Percentiles rank a stretch among this genome's conserved stretches.
These are phyloP conservation scores for Plasmodium ovale DNA, from an alignment of 169 alveolate species.

Conservation along the genomic window DNA sequence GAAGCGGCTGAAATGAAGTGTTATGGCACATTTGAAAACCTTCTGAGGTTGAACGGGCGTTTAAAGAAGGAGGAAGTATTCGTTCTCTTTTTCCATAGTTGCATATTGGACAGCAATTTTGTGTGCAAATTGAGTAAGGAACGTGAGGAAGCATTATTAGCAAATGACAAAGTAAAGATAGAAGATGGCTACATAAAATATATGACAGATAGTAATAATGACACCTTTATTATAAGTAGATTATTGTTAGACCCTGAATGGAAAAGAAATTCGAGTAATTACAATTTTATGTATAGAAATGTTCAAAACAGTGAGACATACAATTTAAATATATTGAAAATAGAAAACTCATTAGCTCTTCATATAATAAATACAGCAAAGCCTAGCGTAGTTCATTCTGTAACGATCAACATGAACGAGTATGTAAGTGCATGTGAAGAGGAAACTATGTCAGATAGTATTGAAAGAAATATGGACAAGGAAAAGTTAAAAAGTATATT, in stretches of 20 bases:
- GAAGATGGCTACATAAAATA: conserved; percentile 50
- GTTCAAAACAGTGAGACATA: conserved; percentile 23
- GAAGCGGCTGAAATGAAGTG: conserved; percentile 30
- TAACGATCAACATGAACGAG: conserved; percentile 41
- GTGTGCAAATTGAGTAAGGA: conserved; percentile 30
- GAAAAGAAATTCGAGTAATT: conserved; percentile 49
- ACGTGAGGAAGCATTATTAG: background rate
- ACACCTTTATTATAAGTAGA: conserved; percentile 29
- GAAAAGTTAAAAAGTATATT: conserved; percentile 31
- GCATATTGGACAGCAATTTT: conserved; percentile 37
- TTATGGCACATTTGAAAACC: conserved; percentile 38
- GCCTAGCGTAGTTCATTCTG: conserved; percentile 35
- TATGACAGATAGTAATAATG: conserved; percentile 5
- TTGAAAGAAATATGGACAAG: background rate
- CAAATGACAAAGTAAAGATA: conserved; percentile 26
- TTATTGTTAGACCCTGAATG: conserved; percentile 71
- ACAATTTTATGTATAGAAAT: conserved; percentile 34
- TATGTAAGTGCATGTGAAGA: conserved; percentile 16
- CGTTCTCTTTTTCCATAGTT: conserved; percentile 48
- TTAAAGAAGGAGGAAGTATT: conserved; percentile 52
- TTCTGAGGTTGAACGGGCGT: conserved; percentile 15
- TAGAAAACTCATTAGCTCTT: conserved; percentile 52
- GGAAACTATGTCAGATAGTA: background rate
- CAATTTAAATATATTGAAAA: conserved; percentile 58
- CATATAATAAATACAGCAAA: conserved; percentile 46